Evolutionary conservation across 495 filamentous ascomycete genomes (phyloP).

Genomic region (Aspergillus biplanus): DNA sequence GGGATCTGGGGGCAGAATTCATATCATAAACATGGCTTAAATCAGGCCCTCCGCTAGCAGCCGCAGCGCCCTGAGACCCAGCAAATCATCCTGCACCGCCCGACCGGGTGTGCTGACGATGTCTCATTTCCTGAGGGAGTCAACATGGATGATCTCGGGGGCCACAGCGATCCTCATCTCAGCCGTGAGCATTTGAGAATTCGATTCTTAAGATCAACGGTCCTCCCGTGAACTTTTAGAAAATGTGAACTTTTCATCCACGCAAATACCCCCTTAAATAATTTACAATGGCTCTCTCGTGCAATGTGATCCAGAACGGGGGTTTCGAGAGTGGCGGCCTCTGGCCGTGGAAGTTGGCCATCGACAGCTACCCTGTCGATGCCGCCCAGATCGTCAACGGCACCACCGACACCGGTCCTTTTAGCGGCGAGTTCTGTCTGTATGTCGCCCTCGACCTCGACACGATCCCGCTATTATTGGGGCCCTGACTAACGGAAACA

Average conservation of each 20-base stretch:
- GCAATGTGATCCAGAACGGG: slow-evolving; percentile 2
- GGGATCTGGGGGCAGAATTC: not conserved
- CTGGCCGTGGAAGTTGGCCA: not conserved
- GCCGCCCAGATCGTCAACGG: not conserved
- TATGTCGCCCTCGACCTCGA: not conserved
- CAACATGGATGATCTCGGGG: not conserved
- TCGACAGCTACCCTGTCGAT: not conserved
- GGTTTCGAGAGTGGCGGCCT: not conserved
- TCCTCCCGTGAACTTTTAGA: not conserved
- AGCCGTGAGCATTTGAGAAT: not conserved
- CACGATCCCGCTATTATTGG: not conserved
- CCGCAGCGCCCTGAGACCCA: slow-evolving; percentile 1
- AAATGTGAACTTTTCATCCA: not conserved
- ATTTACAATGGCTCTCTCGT: slow-evolving; percentile 2
- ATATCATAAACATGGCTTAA: not conserved
- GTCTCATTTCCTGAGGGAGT: not conserved
- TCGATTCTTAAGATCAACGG: not conserved
- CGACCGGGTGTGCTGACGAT: not conserved
- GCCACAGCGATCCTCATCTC: slow-evolving; percentile 5
- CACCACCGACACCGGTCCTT: not conserved
- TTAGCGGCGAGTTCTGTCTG: not conserved
- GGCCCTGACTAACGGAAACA: not conserved
- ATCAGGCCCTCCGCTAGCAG: slow-evolving; percentile 1
- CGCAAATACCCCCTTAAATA: not conserved
- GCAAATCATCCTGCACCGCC: not conserved